Evolutionary conservation across 2,329 filamentous ascomycete species (phyloP), one percentile per base, ranked within the genome.

Genomic region (Cryphonectria parasitica): DNA sequence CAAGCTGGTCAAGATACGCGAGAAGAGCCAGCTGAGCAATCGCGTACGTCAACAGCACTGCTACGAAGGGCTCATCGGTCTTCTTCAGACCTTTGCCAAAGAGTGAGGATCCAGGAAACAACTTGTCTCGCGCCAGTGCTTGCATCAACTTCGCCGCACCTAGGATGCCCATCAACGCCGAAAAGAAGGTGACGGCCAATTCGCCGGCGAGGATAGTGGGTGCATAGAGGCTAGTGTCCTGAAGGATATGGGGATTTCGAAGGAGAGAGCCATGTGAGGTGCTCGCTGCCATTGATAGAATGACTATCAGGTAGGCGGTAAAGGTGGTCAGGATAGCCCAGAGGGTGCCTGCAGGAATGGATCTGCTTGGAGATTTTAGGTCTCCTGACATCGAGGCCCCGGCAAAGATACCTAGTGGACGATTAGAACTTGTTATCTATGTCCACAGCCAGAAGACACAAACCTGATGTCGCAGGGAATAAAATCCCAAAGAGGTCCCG

Each of bases 311-410:
- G 78, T 97, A 97, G 7, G 91, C 85, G 68, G 91, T 78, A 74
- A 97, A 92, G 0, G 94, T 97, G 34, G 94, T 86, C 15, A 88
- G 82, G 78, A 95, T 88, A 2, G 93, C 93, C 81, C 89, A 92
- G 0, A 97, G 81, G 0, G 94, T 97, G n/a, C 94, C 94, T 73
- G 89, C 91, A 0, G 94, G 94, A 67, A 97, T 97, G 0, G 93
- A 89, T 78, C 90, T 93, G 83, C 92, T 95, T 0, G 94, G 94
- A 73, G 94, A 91, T 73, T 88, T 91, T 65, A 97, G 80, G 77
- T 97, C 93, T 25, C 94, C 94, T 10, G 93, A 97, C 94, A 97
- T 97, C 75, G 92, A 95, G 8, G 94, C 94, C 25, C 94, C 94
- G 71, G 89, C 86, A 78, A 88, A 87, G 73, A 88, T 89, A 34